Percentiles rank a stretch among this genome's conserved stretches.
These are phyloP conservation scores for Aegilops sharonensis DNA, from an alignment of 176 grass and related monocot genomes.

Conservation along the genomic window DNA sequence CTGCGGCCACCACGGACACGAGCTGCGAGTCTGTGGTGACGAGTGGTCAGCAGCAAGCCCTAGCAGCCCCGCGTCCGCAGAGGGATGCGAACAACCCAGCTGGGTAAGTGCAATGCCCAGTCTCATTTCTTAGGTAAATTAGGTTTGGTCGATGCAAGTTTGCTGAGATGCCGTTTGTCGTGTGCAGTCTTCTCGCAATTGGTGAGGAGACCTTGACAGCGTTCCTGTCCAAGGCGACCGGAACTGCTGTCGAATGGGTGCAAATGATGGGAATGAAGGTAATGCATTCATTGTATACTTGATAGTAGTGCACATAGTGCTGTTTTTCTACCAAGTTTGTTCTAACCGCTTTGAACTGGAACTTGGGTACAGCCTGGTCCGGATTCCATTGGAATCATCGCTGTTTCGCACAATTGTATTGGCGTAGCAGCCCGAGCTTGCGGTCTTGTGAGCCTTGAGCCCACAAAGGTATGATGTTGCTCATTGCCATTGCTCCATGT, in stretches of 20 bases:
- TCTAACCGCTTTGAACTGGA: too few relatives aligned
- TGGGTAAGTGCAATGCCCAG: slow-evolving; percentile 45
- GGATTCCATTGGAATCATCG: slow-evolving; percentile 99
- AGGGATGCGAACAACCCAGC: slow-evolving; percentile 96
- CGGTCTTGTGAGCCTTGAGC: slow-evolving; percentile 98
- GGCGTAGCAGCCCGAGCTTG: slow-evolving; percentile 98
- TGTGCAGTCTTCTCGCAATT: too few relatives aligned
- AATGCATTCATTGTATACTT: too few relatives aligned
- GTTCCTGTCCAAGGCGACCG: too few relatives aligned
- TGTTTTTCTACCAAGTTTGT: too few relatives aligned
- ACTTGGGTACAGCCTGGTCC: slow-evolving; percentile 82
- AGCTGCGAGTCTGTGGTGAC: slow-evolving; percentile 99
- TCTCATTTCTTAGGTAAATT: background rate
- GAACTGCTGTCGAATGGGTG: too few relatives aligned
- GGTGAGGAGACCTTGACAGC: too few relatives aligned
- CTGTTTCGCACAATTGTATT: slow-evolving; percentile 99
- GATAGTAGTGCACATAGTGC: too few relatives aligned
- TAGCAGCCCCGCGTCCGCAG: slow-evolving; percentile 58
- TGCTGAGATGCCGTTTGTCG: too few relatives aligned
- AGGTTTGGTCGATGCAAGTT: background rate
- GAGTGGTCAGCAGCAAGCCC: slow-evolving; percentile 89
- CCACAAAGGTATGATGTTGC: slow-evolving; percentile 72
- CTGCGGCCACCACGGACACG: slow-evolving; percentile 92
- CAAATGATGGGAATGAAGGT: too few relatives aligned
- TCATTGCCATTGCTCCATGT: background rate